These are phyloP conservation scores for Penicillium oxalicum DNA, from an alignment of 2,329 filamentous ascomycete genomes.

Conservation along the genomic window DNA sequence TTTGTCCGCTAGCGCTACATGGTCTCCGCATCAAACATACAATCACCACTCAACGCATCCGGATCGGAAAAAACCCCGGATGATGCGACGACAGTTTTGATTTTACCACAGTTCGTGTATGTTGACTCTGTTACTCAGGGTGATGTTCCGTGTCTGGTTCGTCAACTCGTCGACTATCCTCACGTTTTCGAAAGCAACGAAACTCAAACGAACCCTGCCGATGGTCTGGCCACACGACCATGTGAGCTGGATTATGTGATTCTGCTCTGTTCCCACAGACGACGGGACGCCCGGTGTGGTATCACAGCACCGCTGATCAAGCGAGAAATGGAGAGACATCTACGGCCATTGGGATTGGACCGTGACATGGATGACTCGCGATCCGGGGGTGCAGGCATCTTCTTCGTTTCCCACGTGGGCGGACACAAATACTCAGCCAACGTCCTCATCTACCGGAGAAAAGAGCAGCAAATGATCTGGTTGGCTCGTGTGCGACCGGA, in stretches of 20 bases:
- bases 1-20: constrained; percentile 24
- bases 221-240: constrained; percentile 45
- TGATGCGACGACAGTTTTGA: constrained; percentile 63
- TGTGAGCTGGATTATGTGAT: constrained; percentile 77
- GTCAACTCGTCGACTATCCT: constrained; percentile 58
- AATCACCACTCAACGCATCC: constrained; percentile 9
- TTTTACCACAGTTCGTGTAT: constrained; percentile 74
- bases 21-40: constrained; percentile 34
- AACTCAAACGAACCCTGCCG: constrained; percentile 37
- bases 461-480: constrained; percentile 59
- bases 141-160: constrained; percentile 60
- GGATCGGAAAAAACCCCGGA: constrained; percentile 2
- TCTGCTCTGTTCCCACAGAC: constrained; percentile 81
- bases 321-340: constrained; percentile 74
- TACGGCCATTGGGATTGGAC: constrained; percentile 70
- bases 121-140: constrained; percentile 69
- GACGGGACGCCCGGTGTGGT: constrained; percentile 83
- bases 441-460: constrained; percentile 71
- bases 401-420: constrained; percentile 87
- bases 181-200: constrained; percentile 37
- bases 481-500: constrained; percentile 76
- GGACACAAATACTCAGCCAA: constrained; percentile 94
- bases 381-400: constrained; percentile 79
- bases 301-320: constrained; percentile 78
- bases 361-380: constrained; percentile 77